A percentile compares a stretch with the other conserved stretches of the same genome.
Evolutionary conservation across 495 filamentous ascomycete species (phyloP).

Genomic region (Hypomontagnella submonticulosa): DNA sequence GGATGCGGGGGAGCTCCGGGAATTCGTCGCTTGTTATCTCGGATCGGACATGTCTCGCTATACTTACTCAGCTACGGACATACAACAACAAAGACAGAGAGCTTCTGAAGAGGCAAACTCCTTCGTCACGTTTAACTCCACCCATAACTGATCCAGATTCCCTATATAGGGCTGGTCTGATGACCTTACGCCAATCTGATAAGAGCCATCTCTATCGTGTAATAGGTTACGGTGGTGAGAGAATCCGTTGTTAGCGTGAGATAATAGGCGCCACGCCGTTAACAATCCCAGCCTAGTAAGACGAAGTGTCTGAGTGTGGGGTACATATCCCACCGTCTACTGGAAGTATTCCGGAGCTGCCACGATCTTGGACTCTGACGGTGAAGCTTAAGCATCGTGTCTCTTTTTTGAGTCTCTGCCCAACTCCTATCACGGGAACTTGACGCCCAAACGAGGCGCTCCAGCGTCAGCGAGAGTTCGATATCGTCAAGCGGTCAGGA

Average conservation of each 20-base stretch:
- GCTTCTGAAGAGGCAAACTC: not conserved
- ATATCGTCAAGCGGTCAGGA: constrained; percentile 39
- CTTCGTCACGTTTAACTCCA: constrained; percentile 23
- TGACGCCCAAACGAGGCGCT: constrained; percentile 5
- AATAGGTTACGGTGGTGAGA: constrained; percentile 35
- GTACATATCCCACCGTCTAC: constrained; percentile 24
- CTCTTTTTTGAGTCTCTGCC: constrained; percentile 5
- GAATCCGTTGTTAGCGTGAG: constrained; percentile 30
- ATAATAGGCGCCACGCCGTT: constrained; percentile 40
- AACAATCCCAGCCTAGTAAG: constrained; percentile 12
- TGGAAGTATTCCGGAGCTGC: constrained; percentile 25
- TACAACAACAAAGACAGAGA: not conserved
- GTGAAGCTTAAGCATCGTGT: constrained; percentile 7
- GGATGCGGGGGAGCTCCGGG: constrained; percentile 37
- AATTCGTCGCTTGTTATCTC: constrained; percentile 28
- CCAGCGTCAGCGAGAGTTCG: constrained; percentile 20
- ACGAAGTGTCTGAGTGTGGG: constrained; percentile 32
- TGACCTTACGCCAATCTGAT: constrained; percentile 30
- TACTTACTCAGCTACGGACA: constrained; percentile 3
- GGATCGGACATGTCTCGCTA: constrained; percentile 24
- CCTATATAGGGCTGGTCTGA: constrained; percentile 23
- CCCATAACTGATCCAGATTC: constrained; percentile 1
- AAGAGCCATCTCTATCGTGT: constrained; percentile 20
- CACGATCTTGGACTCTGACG: constrained; percentile 22
- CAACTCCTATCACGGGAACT: constrained; percentile 24